Evolutionary conservation across 495 filamentous ascomycete species (phyloP).

Genomic region (Hyaloscypha finlandica): DNA sequence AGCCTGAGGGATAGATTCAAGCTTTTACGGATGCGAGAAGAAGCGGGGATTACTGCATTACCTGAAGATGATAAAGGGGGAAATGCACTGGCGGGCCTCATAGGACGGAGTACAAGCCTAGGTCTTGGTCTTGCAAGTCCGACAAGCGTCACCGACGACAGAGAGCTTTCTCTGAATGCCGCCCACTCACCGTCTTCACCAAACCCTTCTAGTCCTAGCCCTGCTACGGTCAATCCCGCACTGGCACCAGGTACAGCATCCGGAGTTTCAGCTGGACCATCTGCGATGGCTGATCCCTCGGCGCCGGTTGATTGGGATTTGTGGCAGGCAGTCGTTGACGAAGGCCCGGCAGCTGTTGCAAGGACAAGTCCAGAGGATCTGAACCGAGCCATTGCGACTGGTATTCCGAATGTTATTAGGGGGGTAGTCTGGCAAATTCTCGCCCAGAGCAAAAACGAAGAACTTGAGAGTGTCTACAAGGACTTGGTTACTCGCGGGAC

Average conservation of each 20-base stretch:
- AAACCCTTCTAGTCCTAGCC: constrained; percentile 50
- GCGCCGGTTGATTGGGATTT: constrained; percentile 89
- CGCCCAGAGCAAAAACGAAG: constrained; percentile 89
- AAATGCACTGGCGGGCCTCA: constrained; percentile 40
- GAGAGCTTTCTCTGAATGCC: constrained; percentile 42
- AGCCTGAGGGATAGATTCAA: constrained; percentile 88
- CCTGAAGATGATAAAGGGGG: constrained; percentile 51
- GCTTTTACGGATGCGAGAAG: constrained; percentile 76
- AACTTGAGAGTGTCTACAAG: constrained; percentile 83
- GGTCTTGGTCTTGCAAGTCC: constrained; percentile 58
- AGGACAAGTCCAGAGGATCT: constrained; percentile 84
- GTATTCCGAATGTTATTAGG: constrained; percentile 91
- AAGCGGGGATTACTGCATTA: constrained; percentile 58
- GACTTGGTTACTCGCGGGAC: constrained; percentile 81
- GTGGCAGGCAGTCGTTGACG: constrained; percentile 94
- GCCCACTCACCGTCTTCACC: constrained; percentile 49
- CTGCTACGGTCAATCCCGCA: constrained; percentile 55
- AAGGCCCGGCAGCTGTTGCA: constrained; percentile 84
- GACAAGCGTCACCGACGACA: constrained; percentile 53
- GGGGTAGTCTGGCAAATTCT: constrained; percentile 98
- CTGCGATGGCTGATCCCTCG: constrained; percentile 61
- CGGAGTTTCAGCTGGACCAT: constrained; percentile 70
- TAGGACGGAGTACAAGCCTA: constrained; percentile 49
- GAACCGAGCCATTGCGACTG: constrained; percentile 85
- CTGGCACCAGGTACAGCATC: constrained; percentile 83